A percentile compares a stretch with the other conserved stretches of the same genome.
phyloP scores from a whole-genome alignment of 2,329 filamentous ascomycete genomes.

The Piedraia hortae region DNA sequence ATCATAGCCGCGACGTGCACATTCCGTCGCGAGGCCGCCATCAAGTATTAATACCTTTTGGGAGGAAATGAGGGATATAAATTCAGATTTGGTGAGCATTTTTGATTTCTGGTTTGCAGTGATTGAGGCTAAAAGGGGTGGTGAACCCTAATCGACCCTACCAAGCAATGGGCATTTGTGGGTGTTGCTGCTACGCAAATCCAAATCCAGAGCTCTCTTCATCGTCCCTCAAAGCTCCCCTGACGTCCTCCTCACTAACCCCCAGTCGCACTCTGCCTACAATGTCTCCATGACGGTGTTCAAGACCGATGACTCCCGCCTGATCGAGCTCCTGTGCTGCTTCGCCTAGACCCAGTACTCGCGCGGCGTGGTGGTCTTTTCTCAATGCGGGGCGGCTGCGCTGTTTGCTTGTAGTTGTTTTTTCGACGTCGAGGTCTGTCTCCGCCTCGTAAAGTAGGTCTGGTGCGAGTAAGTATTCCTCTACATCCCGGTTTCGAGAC shows the following conservation, averaged over 20 bases:
- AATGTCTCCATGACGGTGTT: constrained; percentile 49
- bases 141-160: no score
- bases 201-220: constrained; percentile 60
- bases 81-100: constrained; percentile 7
- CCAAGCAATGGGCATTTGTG: no score
- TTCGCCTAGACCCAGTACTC: constrained; percentile 33
- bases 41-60: constrained; percentile 16
- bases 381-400: constrained; percentile 10
- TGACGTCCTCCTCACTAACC: constrained; percentile 74
- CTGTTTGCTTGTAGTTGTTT: constrained; percentile 9
- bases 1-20: constrained; percentile 18
- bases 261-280: constrained; percentile 67
- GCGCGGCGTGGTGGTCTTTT: constrained; percentile 14
- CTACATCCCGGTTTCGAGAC: constrained; percentile 30
- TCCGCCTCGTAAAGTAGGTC: constrained; percentile 11
- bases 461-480: constrained; percentile 28
- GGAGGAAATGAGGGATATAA: constrained; percentile 5
- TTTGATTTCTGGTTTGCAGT: neutral
- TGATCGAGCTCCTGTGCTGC: constrained; percentile 66
- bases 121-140: neutral
- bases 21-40: constrained; percentile 21
- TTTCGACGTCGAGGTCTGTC: constrained; percentile 5
- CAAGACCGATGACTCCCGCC: constrained; percentile 64
- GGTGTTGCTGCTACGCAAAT: no score
- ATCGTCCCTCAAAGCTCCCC: constrained; percentile 67